Conservation (phyloP, 2,329 filamentous ascomycete species). For the Dothideomycetidae sp. region DNA sequence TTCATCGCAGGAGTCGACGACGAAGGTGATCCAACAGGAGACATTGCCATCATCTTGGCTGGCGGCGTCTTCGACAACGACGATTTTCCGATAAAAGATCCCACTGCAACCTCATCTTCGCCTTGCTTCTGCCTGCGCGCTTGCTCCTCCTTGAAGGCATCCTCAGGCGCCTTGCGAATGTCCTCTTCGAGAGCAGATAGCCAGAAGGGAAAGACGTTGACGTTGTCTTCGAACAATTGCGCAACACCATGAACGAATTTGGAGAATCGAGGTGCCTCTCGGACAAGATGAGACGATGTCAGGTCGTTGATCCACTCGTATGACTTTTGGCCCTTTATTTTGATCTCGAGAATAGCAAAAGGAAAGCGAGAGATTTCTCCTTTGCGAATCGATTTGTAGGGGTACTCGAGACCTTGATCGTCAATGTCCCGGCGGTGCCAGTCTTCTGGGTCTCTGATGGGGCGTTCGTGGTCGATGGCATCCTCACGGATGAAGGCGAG, state of each 20-base stretch:
- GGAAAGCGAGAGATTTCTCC: slow-evolving; percentile 87
- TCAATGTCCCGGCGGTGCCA: slow-evolving; percentile 94
- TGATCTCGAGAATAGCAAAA: slow-evolving; percentile 83
- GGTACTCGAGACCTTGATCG: slow-evolving; percentile 64
- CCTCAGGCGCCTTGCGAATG: slow-evolving; percentile 82
- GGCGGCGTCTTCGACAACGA: slow-evolving; percentile 43
- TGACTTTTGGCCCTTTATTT: slow-evolving; percentile 55
- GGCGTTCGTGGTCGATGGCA: slow-evolving; percentile 63
- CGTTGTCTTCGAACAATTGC: slow-evolving; percentile 79
- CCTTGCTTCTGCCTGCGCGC: slow-evolving; percentile 65
- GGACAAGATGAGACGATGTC: slow-evolving; percentile 83
- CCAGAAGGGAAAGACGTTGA: slow-evolving; percentile 96
- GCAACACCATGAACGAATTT: slow-evolving; percentile 95
- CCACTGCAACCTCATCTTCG: slow-evolving; percentile 78
- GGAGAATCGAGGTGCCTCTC: slow-evolving; percentile 78
- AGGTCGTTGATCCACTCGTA: slow-evolving; percentile 82
- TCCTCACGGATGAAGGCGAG: slow-evolving; percentile 71
- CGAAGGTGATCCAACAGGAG: slow-evolving; percentile 50
- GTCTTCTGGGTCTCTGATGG: slow-evolving; percentile 71
- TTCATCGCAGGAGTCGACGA: slow-evolving; percentile 1
- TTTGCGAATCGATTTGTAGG: slow-evolving; percentile 74
- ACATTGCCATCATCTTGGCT: slow-evolving; percentile 29
- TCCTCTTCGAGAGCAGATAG: slow-evolving; percentile 80
- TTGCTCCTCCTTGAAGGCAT: slow-evolving; percentile 83
- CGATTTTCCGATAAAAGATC: slow-evolving; percentile 51